A percentile compares a stretch with the other conserved stretches of the same genome.
Conservation (phyloP, 805 yeast species). For the Cyberlindnera xishuangbannaensis region DNA sequence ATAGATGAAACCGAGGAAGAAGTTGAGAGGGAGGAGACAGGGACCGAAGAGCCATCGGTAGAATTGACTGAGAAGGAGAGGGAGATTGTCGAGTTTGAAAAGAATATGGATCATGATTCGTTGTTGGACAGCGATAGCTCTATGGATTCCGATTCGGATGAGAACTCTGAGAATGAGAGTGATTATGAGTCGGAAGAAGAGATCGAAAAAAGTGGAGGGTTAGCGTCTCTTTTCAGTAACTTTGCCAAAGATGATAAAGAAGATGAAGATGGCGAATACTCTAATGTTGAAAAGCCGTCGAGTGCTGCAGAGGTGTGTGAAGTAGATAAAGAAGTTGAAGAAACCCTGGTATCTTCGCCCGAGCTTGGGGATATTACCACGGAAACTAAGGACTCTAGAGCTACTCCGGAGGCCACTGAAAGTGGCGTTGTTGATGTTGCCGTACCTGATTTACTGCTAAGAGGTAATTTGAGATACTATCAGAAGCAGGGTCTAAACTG, state of each 20-base stretch:
- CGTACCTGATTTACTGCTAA: slow-evolving; percentile 57
- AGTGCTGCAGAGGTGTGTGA: slow-evolving; percentile 8
- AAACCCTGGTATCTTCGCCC: slow-evolving; percentile 34
- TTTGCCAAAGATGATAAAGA: slow-evolving; percentile 16
- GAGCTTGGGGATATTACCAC: slow-evolving; percentile 18
- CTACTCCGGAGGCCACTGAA: slow-evolving; percentile 17
- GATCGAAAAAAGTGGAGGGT: slow-evolving; percentile 11
- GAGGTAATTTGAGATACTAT: slow-evolving; percentile 82
- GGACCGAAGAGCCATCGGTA: slow-evolving; percentile 15
- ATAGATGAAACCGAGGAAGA: slow-evolving; percentile 22
- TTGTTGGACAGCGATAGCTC: slow-evolving; percentile 27
- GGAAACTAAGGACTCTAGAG: slow-evolving; percentile 10
- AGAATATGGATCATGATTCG: slow-evolving; percentile 18
- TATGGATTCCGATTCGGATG: slow-evolving; percentile 25
- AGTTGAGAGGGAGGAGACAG: slow-evolving; percentile 18
- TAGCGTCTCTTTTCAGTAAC: slow-evolving; percentile 34
- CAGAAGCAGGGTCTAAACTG: slow-evolving; percentile 96
- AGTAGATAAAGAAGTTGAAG: slow-evolving; percentile 18
- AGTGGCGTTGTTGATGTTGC: slow-evolving; percentile 65
- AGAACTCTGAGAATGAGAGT: slow-evolving; percentile 21
- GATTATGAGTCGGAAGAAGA: slow-evolving; percentile 17
- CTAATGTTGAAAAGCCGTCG: slow-evolving; percentile 21
- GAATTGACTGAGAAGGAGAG: slow-evolving; percentile 19
- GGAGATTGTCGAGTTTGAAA: slow-evolving; percentile 25
- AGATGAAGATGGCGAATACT: slow-evolving; percentile 33